Conservation (phyloP, 805 yeast genomes). For the Saturnispora hagleri region DNA sequence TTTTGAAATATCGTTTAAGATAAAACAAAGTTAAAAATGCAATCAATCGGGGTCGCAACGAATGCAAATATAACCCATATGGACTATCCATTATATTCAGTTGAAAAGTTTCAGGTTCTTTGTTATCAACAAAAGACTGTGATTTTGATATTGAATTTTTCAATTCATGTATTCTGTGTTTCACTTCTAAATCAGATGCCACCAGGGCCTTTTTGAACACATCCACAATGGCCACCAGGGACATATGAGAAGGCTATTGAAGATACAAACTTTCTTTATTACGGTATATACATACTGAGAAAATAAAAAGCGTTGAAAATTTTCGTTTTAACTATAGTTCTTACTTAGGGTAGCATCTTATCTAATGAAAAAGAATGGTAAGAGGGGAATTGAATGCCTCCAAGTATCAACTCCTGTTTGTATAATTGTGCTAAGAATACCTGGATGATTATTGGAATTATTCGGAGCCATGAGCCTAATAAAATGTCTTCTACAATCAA, state of each 20-base stretch:
- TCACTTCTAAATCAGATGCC: neutral
- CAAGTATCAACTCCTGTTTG: neutral
- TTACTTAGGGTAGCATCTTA: neutral
- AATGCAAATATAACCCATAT: neutral
- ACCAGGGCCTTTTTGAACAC: neutral
- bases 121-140: neutral
- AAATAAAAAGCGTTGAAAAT: neutral
- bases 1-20: neutral
- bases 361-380: neutral
- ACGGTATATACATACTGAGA: neutral
- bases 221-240: neutral
- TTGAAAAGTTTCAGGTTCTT: neutral
- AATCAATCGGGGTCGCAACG: neutral
- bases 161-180: neutral
- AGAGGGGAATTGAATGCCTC: neutral
- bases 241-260: neutral
- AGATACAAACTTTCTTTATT: neutral
- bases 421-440: neutral
- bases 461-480: neutral
- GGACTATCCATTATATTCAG: constrained; percentile 2
- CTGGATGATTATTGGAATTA: neutral
- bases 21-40: neutral
- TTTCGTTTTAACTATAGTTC: neutral
- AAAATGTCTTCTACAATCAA: constrained; percentile 1
- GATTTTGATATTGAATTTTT: neutral